Evolutionary conservation across 2,329 filamentous ascomycete genomes (phyloP), one percentile per base, ranked within the genome.

Genomic region (Ceratocystis alfenasii): DNA sequence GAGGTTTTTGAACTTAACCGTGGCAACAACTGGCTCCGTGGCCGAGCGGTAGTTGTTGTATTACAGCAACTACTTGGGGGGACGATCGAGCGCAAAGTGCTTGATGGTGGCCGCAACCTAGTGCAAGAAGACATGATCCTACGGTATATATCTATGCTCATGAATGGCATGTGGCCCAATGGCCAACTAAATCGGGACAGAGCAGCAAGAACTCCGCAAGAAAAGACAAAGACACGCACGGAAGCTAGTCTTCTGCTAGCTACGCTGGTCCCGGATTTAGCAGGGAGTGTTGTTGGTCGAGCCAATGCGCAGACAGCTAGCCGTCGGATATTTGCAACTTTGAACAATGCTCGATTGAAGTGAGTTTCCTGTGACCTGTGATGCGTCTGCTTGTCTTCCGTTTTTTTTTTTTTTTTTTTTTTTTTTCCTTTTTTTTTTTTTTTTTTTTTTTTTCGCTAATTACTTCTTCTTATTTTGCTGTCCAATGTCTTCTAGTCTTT

Each of bases 11-110:
- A 96, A 72, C 82, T 99, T 48, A 95, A 96, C 74, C 87, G 88
- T 68, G 92, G 93, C 50, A 96, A 95, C 75, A 97, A 95, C 75
- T 99, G 94, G 95, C 84, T 99, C 3, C 88, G 95, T 50, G 95
- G 94, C 0, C 86, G 94, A 25, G 94, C 94, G 0, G 94, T 97
- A 1, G 93, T 99, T 3, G 91, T 99, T 8, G 93, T 99, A 1
- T 81, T 99, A 22, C 94, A 99, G 73, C 94, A 99, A 75, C 83
- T 99, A 5, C 84, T 99, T 0, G 94, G 94, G 15, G 93, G 94
- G 25, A 97, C 94, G 0, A 95, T 99, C 69, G 94, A 99, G 76
- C 87, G 92, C 68, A 96, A 96, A 75, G 88, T 97, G 36, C 86
- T 94, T 22, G 94, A 99, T 68, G 88, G 86, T 65, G 87, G 91